Percentiles rank a stretch among this genome's conserved stretches.
Conservation (phyloP, 257 asterid genomes). For the Solanum pennellii region DNA sequence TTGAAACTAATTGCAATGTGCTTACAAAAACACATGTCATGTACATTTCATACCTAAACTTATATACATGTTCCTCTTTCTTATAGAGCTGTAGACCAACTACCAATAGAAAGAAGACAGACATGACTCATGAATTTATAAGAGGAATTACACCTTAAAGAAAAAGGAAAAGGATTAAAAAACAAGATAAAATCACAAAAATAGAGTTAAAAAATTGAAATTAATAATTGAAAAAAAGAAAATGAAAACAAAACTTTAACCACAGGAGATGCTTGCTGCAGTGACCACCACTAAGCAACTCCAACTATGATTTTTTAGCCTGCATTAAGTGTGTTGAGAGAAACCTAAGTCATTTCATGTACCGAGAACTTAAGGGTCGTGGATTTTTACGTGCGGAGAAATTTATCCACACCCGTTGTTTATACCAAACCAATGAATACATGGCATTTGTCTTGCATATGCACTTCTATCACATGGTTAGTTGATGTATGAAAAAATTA, state of each 20-base stretch:
- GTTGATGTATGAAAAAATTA: neutral
- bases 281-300: neutral
- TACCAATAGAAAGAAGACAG: neutral
- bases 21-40: neutral
- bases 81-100: neutral
- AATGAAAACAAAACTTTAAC: neutral
- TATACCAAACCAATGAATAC: neutral
- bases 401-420: neutral
- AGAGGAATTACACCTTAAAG: neutral
- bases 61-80: neutral
- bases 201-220: neutral
- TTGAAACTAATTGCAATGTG: neutral
- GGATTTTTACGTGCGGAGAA: neutral
- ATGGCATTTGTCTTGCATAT: neutral
- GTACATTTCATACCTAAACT: neutral
- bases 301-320: constrained; percentile 41
- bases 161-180: neutral
- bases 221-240: neutral
- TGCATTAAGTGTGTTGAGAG: constrained; percentile 25
- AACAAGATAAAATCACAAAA: neutral
- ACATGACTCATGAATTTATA: neutral
- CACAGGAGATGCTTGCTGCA: neutral
- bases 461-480: neutral
- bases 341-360: neutral
- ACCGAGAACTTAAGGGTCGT: neutral